These are phyloP conservation scores for Suhomyces guaymorum DNA, from an alignment of 1,139 yeast genomes.

Conservation along the genomic window DNA sequence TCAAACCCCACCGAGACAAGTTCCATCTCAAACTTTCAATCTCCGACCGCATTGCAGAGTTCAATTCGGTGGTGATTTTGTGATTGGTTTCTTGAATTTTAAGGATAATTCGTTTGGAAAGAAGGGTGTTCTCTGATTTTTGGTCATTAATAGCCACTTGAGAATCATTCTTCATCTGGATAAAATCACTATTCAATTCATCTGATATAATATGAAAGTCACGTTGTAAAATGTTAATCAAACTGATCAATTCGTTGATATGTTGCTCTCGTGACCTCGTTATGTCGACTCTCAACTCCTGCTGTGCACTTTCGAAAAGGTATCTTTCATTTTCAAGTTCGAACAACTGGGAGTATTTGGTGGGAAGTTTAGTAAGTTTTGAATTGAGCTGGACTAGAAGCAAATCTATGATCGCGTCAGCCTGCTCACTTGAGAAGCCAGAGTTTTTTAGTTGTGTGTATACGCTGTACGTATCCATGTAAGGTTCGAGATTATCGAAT, in stretches of 20 bases:
- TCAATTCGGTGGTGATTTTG: constrained; percentile 79
- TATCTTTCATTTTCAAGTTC: constrained; percentile 86
- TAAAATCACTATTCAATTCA: constrained; percentile 70
- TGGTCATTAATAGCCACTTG: constrained; percentile 87
- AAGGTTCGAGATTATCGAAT: constrained; percentile 49
- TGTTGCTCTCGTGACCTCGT: constrained; percentile 72
- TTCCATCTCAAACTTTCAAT: constrained; percentile 93
- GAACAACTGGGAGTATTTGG: constrained; percentile 60
- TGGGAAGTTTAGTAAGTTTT: constrained; percentile 58
- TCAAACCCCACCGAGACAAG: constrained; percentile 81
- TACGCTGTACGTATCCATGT: constrained; percentile 52
- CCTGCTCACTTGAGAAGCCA: constrained; percentile 57
- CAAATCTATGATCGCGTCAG: constrained; percentile 53
- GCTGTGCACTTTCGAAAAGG: constrained; percentile 88
- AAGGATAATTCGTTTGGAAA: constrained; percentile 68
- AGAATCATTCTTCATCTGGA: constrained; percentile 69
- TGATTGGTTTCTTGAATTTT: constrained; percentile 83
- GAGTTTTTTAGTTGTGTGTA: constrained; percentile 40
- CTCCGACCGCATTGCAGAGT: constrained; percentile 80
- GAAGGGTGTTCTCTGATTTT: constrained; percentile 78
- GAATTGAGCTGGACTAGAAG: constrained; percentile 51
- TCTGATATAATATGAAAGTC: constrained; percentile 72
- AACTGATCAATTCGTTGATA: constrained; percentile 65
- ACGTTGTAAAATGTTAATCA: constrained; percentile 69
- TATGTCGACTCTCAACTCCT: constrained; percentile 80